Evolutionary conservation across 2,329 filamentous ascomycete genomes (phyloP).

Genomic region (Hypoxylon sp.): DNA sequence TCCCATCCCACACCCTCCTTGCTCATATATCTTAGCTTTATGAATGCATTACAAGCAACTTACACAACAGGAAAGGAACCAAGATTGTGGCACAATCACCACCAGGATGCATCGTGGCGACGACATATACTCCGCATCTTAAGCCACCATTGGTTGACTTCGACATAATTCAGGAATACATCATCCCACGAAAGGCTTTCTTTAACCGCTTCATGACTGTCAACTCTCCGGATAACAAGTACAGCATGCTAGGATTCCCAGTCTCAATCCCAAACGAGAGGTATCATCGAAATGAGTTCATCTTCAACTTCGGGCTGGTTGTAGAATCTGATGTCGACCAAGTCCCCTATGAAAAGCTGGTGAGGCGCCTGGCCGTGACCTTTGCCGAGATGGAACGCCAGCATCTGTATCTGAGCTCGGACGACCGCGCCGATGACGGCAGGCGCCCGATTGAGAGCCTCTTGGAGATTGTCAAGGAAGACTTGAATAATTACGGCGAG

Average conservation of each 20-base stretch:
- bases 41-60: no score
- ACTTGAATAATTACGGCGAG: slow-evolving; percentile 96
- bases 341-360: slow-evolving; percentile 82
- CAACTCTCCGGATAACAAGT: slow-evolving; percentile 72
- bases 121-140: slow-evolving; percentile 48
- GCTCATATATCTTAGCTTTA: neutral
- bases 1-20: slow-evolving; percentile 4
- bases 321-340: slow-evolving; percentile 74
- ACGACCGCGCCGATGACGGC: slow-evolving; percentile 55
- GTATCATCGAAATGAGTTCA: slow-evolving; percentile 94
- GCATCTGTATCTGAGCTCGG: slow-evolving; percentile 76
- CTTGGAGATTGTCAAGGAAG: slow-evolving; percentile 81
- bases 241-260: slow-evolving; percentile 86
- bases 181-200: slow-evolving; percentile 94
- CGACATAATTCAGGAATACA: slow-evolving; percentile 85
- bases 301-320: slow-evolving; percentile 96
- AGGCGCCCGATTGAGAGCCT: slow-evolving; percentile 81
- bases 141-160: slow-evolving; percentile 81
- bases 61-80: slow-evolving; percentile 58
- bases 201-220: slow-evolving; percentile 90
- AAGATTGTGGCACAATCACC: slow-evolving; percentile 70
- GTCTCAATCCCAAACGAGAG: slow-evolving; percentile 84
- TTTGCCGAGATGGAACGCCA: slow-evolving; percentile 94
- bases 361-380: slow-evolving; percentile 82
- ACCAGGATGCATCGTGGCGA: slow-evolving; percentile 66